Percentiles rank a stretch among this genome's conserved stretches.
Evolutionary conservation across 2,329 filamentous ascomycete species (phyloP).

Genomic region (Colletotrichum chrysophilum): DNA sequence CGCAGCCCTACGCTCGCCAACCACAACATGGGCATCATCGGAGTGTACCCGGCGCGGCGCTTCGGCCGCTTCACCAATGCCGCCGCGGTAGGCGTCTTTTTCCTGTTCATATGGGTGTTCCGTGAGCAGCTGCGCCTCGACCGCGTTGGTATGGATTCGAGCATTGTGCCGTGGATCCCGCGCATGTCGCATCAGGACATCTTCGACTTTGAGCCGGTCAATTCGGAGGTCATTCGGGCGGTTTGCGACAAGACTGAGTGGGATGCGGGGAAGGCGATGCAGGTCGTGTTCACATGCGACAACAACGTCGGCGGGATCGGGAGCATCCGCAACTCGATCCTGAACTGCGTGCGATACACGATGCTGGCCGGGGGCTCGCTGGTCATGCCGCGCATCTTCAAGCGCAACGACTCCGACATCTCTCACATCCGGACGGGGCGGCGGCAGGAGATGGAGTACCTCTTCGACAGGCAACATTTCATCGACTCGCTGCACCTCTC

Average conservation of each 20-base stretch:
- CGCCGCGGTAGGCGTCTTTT: not conserved
- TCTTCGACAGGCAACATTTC: conserved; percentile 32
- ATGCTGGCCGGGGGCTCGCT: conserved; percentile 40
- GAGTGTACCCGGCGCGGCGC: not conserved
- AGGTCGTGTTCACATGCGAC: conserved; percentile 43
- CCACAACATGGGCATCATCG: not conserved
- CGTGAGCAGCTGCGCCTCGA: not conserved
- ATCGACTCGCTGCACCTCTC: conserved; percentile 25
- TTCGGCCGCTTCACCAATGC: not conserved
- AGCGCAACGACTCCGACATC: conserved; percentile 34
- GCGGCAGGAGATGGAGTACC: conserved; percentile 29
- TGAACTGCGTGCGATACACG: conserved; percentile 44
- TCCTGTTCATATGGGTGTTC: not conserved
- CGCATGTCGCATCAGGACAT: not conserved
- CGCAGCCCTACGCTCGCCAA: not conserved
- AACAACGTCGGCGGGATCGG: conserved; percentile 41
- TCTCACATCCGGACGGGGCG: conserved; percentile 29
- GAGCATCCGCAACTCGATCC: conserved; percentile 43
- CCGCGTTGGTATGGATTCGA: not conserved
- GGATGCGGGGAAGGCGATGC: conserved; percentile 19
- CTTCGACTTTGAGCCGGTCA: conserved; percentile 9
- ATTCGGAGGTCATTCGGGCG: conserved; percentile 25
- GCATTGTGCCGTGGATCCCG: not conserved
- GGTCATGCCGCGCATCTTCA: conserved; percentile 39
- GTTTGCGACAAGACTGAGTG: conserved; percentile 27